Conservation (phyloP, 805 yeast species). For the Candida ascalaphidarum region DNA sequence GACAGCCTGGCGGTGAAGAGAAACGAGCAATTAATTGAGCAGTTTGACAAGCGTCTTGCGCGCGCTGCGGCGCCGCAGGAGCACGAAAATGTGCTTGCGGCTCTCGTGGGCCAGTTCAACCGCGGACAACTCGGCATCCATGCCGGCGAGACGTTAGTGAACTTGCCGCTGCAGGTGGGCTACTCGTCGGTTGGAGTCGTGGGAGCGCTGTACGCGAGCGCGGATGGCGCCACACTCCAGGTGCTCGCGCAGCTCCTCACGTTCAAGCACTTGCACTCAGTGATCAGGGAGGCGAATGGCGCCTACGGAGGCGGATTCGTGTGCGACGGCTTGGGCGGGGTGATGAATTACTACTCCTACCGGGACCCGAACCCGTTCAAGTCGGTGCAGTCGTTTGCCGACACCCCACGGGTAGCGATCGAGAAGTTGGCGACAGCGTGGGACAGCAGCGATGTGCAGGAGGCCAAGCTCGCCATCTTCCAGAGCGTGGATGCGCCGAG, state of each 20-base stretch:
- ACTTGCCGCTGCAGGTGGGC: conserved; percentile 83
- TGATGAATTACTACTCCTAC: conserved; percentile 78
- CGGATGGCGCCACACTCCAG: conserved; percentile 82
- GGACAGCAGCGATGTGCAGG: conserved; percentile 64
- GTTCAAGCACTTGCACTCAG: conserved; percentile 78
- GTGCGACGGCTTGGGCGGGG: conserved; percentile 74
- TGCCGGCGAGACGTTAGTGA: conserved; percentile 37
- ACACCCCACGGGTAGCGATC: conserved; percentile 35
- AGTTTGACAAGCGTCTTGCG: conserved; percentile 19
- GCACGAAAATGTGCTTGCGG: conserved; percentile 7
- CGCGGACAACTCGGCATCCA: conserved; percentile 5
- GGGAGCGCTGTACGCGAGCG: conserved; percentile 59
- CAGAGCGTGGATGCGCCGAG: conserved; percentile 88
- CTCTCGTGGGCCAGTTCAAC: conserved; percentile 9
- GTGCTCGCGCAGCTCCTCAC: conserved; percentile 74
- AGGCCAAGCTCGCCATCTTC: conserved; percentile 85
- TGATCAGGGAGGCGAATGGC: conserved; percentile 91
- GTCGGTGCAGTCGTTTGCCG: conserved; percentile 53
- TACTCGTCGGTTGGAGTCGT: conserved; percentile 62
- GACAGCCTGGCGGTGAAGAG: conserved; percentile 31
- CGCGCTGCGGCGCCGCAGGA: conserved; percentile 3
- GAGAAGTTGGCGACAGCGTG: conserved; percentile 32
- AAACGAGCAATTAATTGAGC: conserved; percentile 26
- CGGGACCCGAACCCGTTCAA: conserved; percentile 84
- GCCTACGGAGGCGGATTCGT: conserved; percentile 96